These are phyloP conservation scores for Populus euphratica DNA, from an alignment of 345 rosid species.

Conservation along the genomic window DNA sequence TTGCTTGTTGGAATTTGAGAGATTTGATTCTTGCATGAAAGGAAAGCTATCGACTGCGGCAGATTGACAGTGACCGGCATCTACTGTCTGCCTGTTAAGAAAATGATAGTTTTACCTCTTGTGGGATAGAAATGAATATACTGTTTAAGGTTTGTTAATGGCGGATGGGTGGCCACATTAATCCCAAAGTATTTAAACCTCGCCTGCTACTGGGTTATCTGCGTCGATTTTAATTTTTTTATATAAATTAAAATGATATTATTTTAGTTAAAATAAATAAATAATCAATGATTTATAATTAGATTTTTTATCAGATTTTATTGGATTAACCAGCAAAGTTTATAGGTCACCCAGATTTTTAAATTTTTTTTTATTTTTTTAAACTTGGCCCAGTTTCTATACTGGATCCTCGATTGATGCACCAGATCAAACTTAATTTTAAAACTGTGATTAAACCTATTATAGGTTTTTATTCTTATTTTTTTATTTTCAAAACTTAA, in stretches of 20 bases:
- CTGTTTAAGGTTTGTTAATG: not conserved
- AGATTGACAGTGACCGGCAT: slow-evolving; percentile 17
- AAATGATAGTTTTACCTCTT: not conserved
- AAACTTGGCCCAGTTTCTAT: rapidly evolving
- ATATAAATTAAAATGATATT: too few relatives aligned
- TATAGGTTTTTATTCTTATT: too few relatives aligned
- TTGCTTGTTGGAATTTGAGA: not conserved
- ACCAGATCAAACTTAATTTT: rapidly evolving
- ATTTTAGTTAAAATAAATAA: too few relatives aligned
- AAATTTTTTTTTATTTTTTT: too few relatives aligned
- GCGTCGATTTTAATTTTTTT: too few relatives aligned
- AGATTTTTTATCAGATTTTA: rapidly evolving
- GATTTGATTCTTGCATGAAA: slow-evolving; percentile 2
- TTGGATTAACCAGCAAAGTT: rapidly evolving
- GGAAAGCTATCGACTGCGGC: slow-evolving; percentile 24
- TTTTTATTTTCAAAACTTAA: too few relatives aligned
- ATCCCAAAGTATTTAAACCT: not conserved
- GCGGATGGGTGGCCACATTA: not conserved
- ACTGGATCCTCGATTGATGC: rapidly evolving
- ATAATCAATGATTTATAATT: too few relatives aligned
- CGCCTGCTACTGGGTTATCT: rapidly evolving
- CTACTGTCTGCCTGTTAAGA: not conserved
- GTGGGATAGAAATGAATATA: not conserved
- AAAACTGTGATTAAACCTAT: too few relatives aligned
- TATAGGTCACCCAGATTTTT: too few relatives aligned